Evolutionary conservation across 257 asterid genomes (phyloP).

Genomic region (Forsythia viridissima): DNA sequence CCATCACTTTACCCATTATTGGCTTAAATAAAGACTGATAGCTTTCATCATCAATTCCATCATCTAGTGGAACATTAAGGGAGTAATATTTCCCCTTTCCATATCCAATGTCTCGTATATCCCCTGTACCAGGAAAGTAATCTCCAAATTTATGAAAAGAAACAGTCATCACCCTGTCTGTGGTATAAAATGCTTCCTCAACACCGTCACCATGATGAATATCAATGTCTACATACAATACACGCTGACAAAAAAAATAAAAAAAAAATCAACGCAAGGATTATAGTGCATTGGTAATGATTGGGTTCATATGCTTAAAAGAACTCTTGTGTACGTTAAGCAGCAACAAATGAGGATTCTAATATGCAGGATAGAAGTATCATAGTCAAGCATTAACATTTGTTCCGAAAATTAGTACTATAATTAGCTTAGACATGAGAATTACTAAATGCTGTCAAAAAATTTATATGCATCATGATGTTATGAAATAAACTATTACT

Average conservation of each 20-base stretch:
- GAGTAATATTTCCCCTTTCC: constrained; percentile 66
- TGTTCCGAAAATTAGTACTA: background rate
- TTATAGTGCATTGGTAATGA: background rate
- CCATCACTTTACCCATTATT: constrained; percentile 65
- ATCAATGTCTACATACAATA: constrained; percentile 61
- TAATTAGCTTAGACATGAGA: constrained; percentile 1
- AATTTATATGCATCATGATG: background rate
- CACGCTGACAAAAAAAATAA: constrained; percentile 46
- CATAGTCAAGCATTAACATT: constrained; percentile 9
- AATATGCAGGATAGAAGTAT: background rate
- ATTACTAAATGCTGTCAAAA: background rate
- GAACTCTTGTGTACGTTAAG: background rate
- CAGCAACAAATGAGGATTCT: constrained; percentile 3
- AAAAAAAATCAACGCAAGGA: constrained; percentile 6
- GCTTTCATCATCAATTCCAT: constrained; percentile 67
- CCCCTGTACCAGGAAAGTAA: constrained; percentile 71
- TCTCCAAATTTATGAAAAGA: constrained; percentile 69
- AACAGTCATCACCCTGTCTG: constrained; percentile 72
- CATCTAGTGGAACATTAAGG: constrained; percentile 63
- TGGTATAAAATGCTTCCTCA: constrained; percentile 69
- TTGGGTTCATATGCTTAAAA: constrained; percentile 20
- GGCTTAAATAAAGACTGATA: constrained; percentile 64
- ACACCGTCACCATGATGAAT: constrained; percentile 73
- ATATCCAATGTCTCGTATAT: constrained; percentile 59
- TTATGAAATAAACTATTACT: background rate